phyloP scores from a whole-genome alignment of 2,329 filamentous ascomycete species.

The Hypomyces rosellus region DNA sequence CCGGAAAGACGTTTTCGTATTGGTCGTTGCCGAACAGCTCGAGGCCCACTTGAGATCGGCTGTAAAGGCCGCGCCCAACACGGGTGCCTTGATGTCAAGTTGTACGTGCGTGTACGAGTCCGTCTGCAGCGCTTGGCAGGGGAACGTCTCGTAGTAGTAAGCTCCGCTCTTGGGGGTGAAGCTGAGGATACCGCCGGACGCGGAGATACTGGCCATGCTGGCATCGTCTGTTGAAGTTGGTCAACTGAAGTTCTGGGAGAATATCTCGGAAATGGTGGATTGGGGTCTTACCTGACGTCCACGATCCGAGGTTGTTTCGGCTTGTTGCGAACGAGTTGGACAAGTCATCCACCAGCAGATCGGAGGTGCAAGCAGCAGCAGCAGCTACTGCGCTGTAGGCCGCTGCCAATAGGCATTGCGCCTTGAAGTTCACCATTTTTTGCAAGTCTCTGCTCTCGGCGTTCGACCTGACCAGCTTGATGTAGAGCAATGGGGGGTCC shows the following conservation, averaged over 20 bases:
- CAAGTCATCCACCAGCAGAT: constrained; percentile 30
- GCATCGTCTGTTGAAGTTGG: constrained; percentile 37
- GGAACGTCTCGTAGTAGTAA: constrained; percentile 50
- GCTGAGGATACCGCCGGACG: constrained; percentile 36
- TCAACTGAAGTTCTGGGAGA: constrained; percentile 4
- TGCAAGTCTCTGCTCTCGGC: neutral
- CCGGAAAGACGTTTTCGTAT: constrained; percentile 37
- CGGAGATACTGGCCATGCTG: constrained; percentile 37
- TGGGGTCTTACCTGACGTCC: constrained; percentile 28
- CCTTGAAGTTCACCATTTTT: constrained; percentile 15
- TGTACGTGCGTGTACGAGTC: constrained; percentile 42
- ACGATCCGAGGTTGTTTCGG: constrained; percentile 28
- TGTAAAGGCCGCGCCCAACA: constrained; percentile 17
- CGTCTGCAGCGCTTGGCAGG: constrained; percentile 38
- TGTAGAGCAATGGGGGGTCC: neutral
- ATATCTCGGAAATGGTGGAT: neutral
- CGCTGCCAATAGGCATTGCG: constrained; percentile 11
- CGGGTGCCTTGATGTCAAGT: constrained; percentile 19
- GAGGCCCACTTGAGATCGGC: constrained; percentile 34
- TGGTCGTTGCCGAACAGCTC: constrained; percentile 35
- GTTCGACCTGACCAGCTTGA: neutral
- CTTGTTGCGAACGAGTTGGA: constrained; percentile 24
- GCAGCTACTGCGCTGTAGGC: constrained; percentile 12
- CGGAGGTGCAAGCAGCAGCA: constrained; percentile 20
- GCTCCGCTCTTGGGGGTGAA: constrained; percentile 43